Percentiles rank a stretch among this genome's conserved stretches.
Conservation (phyloP, 192 early-diverging fungal species). For the Coemansia sp. region DNA sequence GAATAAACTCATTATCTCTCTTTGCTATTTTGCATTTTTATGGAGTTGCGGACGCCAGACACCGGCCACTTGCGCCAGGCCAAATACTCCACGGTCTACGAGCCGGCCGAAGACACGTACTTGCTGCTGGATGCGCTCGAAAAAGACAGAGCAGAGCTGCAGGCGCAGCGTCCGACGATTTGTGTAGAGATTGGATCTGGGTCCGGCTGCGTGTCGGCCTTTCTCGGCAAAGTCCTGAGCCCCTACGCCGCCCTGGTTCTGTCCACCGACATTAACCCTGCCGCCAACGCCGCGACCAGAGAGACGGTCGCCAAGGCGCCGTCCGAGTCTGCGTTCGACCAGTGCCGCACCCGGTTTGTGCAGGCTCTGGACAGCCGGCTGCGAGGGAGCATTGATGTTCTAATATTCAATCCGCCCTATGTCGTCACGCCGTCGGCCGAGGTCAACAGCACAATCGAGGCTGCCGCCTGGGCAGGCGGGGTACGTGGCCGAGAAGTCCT, state of each 20-base stretch:
- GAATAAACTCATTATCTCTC: no score
- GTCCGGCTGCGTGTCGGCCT: conserved; percentile 82
- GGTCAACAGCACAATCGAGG: conserved; percentile 59
- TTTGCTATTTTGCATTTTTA: neutral
- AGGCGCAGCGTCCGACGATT: conserved; percentile 57
- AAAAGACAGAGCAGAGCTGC: conserved; percentile 59
- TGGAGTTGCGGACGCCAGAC: conserved; percentile 69
- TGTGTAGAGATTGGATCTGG: conserved; percentile 89
- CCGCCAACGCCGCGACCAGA: conserved; percentile 64
- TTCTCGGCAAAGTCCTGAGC: conserved; percentile 55
- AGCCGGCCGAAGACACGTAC: conserved; percentile 93
- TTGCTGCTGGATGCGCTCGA: conserved; percentile 91
- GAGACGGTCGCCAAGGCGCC: conserved; percentile 62
- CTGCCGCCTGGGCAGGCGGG: conserved; percentile 92
- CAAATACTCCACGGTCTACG: conserved; percentile 76
- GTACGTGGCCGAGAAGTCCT: conserved; percentile 85
- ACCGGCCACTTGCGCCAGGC: conserved; percentile 64
- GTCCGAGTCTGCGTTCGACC: conserved; percentile 51
- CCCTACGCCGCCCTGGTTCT: conserved; percentile 35
- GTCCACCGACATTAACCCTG: conserved; percentile 81
- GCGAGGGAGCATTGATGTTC: conserved; percentile 63
- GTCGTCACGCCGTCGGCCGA: conserved; percentile 82
- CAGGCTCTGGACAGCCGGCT: conserved; percentile 58
- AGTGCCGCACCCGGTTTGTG: conserved; percentile 63
- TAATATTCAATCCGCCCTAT: conserved; percentile 95